Evolutionary conservation across 129 eudicot species (phyloP).

Genomic region (Erigeron canadensis): DNA sequence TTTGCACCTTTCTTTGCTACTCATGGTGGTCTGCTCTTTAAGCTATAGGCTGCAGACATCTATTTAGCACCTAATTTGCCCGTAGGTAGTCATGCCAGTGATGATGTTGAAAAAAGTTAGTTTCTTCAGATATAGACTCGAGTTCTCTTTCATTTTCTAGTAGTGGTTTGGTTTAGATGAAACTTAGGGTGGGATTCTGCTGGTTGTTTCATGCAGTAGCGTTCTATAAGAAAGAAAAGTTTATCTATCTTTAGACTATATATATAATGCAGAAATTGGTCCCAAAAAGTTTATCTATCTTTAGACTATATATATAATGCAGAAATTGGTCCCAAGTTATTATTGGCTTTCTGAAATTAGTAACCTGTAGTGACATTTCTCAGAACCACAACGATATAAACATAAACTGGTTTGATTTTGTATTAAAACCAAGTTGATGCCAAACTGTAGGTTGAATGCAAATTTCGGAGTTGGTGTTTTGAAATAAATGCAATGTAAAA

Average conservation of each 20-base stretch:
- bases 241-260: neutral
- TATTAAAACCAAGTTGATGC: neutral
- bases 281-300: neutral
- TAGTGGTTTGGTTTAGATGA: neutral
- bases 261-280: neutral
- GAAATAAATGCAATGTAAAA: neutral
- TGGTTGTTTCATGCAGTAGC: neutral
- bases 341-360: neutral
- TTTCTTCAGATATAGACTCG: neutral
- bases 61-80: neutral
- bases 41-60: slow-evolving; percentile 30
- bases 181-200: neutral
- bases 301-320: neutral
- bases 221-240: neutral
- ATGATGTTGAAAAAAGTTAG: slow-evolving; percentile 9
- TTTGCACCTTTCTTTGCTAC: slow-evolving; percentile 94
- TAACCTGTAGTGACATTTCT: neutral
- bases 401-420: too few relatives aligned
- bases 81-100: neutral
- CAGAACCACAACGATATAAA: neutral
- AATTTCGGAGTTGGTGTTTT: neutral
- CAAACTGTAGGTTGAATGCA: neutral
- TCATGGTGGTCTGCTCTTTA: slow-evolving; percentile 82
- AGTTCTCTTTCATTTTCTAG: neutral
- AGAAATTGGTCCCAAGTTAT: neutral